phyloP scores from a whole-genome alignment of 1,284 basidiomycete species.

The Abortiporus biennis region DNA sequence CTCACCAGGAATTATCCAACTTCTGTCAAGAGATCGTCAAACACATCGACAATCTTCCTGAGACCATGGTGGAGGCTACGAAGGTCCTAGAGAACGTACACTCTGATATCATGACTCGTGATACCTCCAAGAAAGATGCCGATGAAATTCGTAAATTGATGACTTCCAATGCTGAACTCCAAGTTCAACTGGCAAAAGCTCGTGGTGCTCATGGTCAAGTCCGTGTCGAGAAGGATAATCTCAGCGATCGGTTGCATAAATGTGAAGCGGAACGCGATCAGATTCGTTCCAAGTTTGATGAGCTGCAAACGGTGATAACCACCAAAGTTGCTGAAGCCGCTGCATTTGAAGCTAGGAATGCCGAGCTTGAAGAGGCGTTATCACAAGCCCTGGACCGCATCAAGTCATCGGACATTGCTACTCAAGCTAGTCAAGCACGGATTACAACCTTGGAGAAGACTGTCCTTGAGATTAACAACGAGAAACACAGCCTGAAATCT shows the following conservation, averaged over 20 bases:
- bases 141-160: slow-evolving; percentile 60
- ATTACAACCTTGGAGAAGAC: slow-evolving; percentile 55
- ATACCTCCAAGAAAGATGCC: slow-evolving; percentile 51
- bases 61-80: slow-evolving; percentile 47
- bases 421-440: slow-evolving; percentile 51
- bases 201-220: slow-evolving; percentile 70
- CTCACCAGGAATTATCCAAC: slow-evolving; percentile 41
- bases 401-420: slow-evolving; percentile 61
- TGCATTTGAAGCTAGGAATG: slow-evolving; percentile 46
- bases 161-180: slow-evolving; percentile 52
- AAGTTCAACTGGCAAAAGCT: slow-evolving; percentile 67
- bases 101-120: slow-evolving; percentile 53
- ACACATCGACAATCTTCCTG: slow-evolving; percentile 52
- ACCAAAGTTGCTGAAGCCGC: slow-evolving; percentile 40
- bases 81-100: slow-evolving; percentile 53
- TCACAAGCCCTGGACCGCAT: slow-evolving; percentile 61
- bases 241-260: slow-evolving; percentile 52
- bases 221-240: slow-evolving; percentile 73
- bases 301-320: slow-evolving; percentile 38
- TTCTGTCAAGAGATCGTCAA: slow-evolving; percentile 46
- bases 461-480: slow-evolving; percentile 43
- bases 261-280: slow-evolving; percentile 60
- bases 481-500: slow-evolving; percentile 48
- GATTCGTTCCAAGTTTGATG: slow-evolving; percentile 47
- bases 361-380: slow-evolving; percentile 63